These are phyloP conservation scores for Metrosideros polymorpha DNA, from an alignment of 441 rosid species.

Conservation along the genomic window DNA sequence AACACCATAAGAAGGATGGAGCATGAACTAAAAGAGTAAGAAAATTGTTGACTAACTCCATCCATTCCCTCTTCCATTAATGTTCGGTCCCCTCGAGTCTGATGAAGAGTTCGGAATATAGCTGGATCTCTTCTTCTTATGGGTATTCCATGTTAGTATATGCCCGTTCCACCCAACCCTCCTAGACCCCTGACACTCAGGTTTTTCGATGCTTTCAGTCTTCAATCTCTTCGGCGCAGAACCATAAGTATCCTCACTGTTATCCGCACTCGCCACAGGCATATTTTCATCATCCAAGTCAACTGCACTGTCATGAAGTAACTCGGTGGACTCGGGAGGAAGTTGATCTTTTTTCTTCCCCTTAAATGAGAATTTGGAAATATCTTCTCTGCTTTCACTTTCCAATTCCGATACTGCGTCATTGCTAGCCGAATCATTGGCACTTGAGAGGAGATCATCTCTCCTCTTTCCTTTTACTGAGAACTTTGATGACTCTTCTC, in stretches of 20 bases:
- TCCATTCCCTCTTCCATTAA: conserved; percentile 49
- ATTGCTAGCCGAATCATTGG: neutral
- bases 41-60: conserved; percentile 6
- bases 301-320: neutral
- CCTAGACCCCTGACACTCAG: conserved; percentile 22
- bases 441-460: neutral
- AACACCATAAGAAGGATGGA: neutral
- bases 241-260: conserved; percentile 54
- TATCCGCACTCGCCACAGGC: conserved; percentile 46
- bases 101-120: conserved; percentile 61
- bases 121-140: conserved; percentile 86
- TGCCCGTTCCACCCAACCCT: conserved; percentile 35
- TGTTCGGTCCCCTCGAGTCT: conserved; percentile 68
- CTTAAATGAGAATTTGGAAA: neutral
- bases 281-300: conserved; percentile 22
- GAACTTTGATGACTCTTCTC: neutral
- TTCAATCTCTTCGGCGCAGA: conserved; percentile 33
- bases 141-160: conserved; percentile 65
- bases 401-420: neutral
- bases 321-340: conserved; percentile 8
- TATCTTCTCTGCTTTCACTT: neutral
- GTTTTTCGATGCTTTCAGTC: conserved; percentile 19
- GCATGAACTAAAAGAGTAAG: neutral
- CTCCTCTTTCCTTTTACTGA: conserved; percentile 9
- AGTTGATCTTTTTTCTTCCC: conserved; percentile 3